Base-by-base conservation (phyloP, 495 filamentous ascomycete species). In the Penicillium verhagenii region DNA sequence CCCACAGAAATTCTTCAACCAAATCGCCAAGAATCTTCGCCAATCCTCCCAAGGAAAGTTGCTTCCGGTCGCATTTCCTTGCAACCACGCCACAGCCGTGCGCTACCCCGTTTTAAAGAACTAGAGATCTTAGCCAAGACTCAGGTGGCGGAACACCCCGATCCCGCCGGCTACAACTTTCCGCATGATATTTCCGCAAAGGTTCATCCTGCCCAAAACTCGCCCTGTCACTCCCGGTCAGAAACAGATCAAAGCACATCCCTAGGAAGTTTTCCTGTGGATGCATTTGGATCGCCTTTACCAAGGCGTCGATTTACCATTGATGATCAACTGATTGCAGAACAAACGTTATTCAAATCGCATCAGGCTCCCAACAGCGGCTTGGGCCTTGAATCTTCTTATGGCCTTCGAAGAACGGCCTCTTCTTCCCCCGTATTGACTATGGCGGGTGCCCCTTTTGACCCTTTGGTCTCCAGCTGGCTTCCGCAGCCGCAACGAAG, bases 261-360 rank as follows among this genome's bases (percentile, higher is more conserved):
- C 1, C 16, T 11, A 24, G 38, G 39, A 19, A 28, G 9, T 4
- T 25, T 13, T 24, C 7, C 7, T 7, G 7, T 7, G n/a, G 6
- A 13, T 37, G 35, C 16, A 25, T 33, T 20, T 20, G 37, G 13
- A 24, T 19, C 39, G 14, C 42, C 39, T 1, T 28, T 38, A 39
- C 38, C n/a, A 37, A 35, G 21, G n/a, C 42, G 54, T 28, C 53
- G 46, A 9, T 64, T 59, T 21, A 63, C 58, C 0, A 47, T 64
- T 37, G 64, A 65, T 29, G 60, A 61, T 24, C 55, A 64, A 53
- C 14, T 54, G 9, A 53, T 54, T 25, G 39, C 25, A 35, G 47
- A 59, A 29, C 18, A 44, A 26, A 47, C 16, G 4, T 20, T 16
- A 37, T 39, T 3, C 4, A 21, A 26, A 20, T 13, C 9, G 8